These are phyloP conservation scores for Arxiozyma slooffiae DNA, from an alignment of 1,139 yeast genomes.

Conservation along the genomic window DNA sequence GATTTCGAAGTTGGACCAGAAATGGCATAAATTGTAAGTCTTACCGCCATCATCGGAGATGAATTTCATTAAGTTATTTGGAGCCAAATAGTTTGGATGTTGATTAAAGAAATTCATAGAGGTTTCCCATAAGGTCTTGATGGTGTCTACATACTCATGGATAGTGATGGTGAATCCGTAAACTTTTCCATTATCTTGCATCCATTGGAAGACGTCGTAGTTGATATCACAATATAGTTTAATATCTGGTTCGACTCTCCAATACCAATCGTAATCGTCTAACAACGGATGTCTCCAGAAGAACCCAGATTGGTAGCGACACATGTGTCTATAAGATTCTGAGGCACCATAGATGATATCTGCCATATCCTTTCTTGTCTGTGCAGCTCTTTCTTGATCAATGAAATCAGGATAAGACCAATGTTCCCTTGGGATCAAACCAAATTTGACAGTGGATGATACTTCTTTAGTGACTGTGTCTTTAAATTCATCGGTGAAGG, in stretches of 20 bases:
- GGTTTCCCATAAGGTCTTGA: constrained; percentile 72
- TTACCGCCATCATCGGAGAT: constrained; percentile 57
- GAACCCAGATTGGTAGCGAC: constrained; percentile 86
- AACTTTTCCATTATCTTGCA: constrained; percentile 63
- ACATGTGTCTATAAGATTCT: constrained; percentile 73
- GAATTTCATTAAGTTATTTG: constrained; percentile 63
- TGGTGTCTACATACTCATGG: constrained; percentile 73
- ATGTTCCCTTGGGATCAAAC: constrained; percentile 42
- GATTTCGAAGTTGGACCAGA: constrained; percentile 82
- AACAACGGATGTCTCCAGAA: constrained; percentile 72
- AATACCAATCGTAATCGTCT: constrained; percentile 72
- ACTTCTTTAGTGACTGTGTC: constrained; percentile 35
- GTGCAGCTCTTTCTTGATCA: constrained; percentile 49
- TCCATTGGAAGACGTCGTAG: constrained; percentile 71
- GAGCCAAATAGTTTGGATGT: constrained; percentile 54
- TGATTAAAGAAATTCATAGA: constrained; percentile 56
- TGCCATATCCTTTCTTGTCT: constrained; percentile 42
- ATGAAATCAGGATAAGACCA: constrained; percentile 55
- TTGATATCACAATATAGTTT: constrained; percentile 68
- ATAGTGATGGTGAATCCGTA: constrained; percentile 77
- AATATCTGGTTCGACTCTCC: constrained; percentile 92
- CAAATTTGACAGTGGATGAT: constrained; percentile 47
- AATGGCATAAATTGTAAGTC: constrained; percentile 69
- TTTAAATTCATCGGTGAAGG: constrained; percentile 52
- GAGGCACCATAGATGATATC: constrained; percentile 55